phyloP scores from a whole-genome alignment of 176 grass and related monocot species.

The Eragrostis curvula region DNA sequence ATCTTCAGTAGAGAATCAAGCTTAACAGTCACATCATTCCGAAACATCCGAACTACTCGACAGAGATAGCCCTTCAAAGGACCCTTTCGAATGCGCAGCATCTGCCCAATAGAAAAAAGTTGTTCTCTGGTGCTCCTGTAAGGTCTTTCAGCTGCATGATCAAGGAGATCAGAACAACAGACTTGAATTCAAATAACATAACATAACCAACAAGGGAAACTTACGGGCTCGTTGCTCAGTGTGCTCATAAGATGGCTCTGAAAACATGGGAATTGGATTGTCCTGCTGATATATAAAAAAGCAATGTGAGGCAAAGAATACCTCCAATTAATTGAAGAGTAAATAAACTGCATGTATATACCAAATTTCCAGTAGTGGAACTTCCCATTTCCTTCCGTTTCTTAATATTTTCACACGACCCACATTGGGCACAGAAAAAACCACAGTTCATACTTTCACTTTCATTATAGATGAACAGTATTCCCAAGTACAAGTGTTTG shows the following conservation, averaged over 20 bases:
- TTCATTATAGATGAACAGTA: constrained; percentile 86
- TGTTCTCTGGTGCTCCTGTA: constrained; percentile 71
- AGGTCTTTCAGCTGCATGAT: constrained; percentile 58
- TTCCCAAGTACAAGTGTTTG: constrained; percentile 91
- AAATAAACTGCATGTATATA: constrained; percentile 29
- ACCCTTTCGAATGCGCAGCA: constrained; percentile 82
- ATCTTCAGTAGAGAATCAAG: constrained; percentile 91
- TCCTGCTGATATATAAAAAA: constrained; percentile 66
- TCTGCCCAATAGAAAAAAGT: constrained; percentile 84
- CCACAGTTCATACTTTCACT: constrained; percentile 78
- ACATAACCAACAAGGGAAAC: constrained; percentile 24
- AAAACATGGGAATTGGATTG: constrained; percentile 55
- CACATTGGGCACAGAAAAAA: constrained; percentile 82
- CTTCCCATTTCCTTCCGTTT: constrained; percentile 51
- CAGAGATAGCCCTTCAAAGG: constrained; percentile 99
- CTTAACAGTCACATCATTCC: constrained; percentile 93
- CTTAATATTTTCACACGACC: constrained; percentile 77
- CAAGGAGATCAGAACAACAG: constrained; percentile 48
- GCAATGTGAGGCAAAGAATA: constrained; percentile 33
- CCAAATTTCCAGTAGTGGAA: constrained; percentile 51
- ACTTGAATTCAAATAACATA: constrained; percentile 23
- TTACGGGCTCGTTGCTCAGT: constrained; percentile 59
- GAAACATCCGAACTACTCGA: constrained; percentile 82
- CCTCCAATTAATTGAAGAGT: constrained; percentile 25
- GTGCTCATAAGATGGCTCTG: constrained; percentile 54